A percentile compares a stretch with the other conserved stretches of the same genome.
phyloP scores from a whole-genome alignment of 176 grass and related monocot genomes.

The Aegilops speltoides region DNA sequence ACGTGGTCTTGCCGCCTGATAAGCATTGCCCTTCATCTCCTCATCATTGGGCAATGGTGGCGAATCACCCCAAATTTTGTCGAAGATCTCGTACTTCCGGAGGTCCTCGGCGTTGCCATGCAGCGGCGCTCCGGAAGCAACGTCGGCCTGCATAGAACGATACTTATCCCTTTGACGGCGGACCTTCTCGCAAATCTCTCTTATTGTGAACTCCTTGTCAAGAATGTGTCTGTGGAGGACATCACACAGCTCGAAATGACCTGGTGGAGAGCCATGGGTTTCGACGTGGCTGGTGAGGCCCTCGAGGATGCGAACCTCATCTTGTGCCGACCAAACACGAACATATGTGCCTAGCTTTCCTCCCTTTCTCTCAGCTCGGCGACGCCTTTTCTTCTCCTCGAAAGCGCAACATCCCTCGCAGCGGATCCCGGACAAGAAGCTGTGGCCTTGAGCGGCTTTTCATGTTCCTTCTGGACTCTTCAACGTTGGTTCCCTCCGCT shows the following conservation, averaged over 20 bases:
- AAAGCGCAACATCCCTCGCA: background rate
- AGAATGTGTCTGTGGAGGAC: background rate
- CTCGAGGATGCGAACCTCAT: constrained; percentile 23
- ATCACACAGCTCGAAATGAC: background rate
- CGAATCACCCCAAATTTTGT: background rate
- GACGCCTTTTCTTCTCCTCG: background rate
- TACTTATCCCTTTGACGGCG: background rate
- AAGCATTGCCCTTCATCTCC: background rate
- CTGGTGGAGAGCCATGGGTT: background rate
- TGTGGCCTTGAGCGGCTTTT: no score
- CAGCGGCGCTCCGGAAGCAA: background rate
- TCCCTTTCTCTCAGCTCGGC: no score
- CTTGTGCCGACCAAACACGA: constrained; percentile 15
- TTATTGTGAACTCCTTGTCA: constrained; percentile 16
- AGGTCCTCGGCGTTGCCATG: background rate
- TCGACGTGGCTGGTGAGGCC: background rate
- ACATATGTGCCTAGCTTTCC: background rate
- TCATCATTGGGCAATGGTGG: background rate
- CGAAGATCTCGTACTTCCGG: background rate
- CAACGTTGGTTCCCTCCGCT: no score
- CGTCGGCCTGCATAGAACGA: background rate
- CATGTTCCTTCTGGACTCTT: background rate
- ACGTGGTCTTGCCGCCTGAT: no score
- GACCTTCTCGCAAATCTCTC: constrained; percentile 26
- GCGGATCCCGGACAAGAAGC: no score